Evolutionary conservation across 371 early-diverging fungal species (phyloP).

Genomic region (Mortierella polycephala): DNA sequence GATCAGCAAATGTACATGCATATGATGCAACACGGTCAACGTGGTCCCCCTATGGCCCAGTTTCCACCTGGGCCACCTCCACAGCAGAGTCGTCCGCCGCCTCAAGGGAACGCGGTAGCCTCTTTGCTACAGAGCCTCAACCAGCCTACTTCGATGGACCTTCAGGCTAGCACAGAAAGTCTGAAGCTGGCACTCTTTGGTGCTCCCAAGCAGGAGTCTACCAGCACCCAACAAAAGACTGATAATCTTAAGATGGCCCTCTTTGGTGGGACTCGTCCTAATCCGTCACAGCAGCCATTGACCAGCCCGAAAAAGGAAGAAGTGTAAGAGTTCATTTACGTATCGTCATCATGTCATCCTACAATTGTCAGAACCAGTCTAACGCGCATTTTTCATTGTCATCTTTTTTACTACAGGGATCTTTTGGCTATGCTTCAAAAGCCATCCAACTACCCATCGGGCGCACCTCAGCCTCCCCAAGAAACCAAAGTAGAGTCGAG

Average conservation of each 20-base stretch:
- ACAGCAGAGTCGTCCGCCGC: slow-evolving; percentile 25
- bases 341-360: background rate
- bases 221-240: slow-evolving; percentile 41
- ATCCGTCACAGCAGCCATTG: slow-evolving; percentile 26
- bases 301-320: slow-evolving; percentile 51
- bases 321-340: slow-evolving; percentile 15
- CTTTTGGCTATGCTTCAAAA: slow-evolving; percentile 44
- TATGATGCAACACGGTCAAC: slow-evolving; percentile 46
- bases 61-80: slow-evolving; percentile 23
- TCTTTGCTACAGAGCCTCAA: slow-evolving; percentile 50
- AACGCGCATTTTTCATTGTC: background rate
- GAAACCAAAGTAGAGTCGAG: slow-evolving; percentile 11
- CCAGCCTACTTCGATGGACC: slow-evolving; percentile 29
- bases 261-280: slow-evolving; percentile 44
- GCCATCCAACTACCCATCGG: slow-evolving; percentile 32
- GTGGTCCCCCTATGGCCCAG: slow-evolving; percentile 33
- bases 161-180: slow-evolving; percentile 53
- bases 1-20: slow-evolving; percentile 43
- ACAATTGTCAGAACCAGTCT: background rate
- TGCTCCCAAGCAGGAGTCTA: slow-evolving; percentile 31
- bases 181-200: slow-evolving; percentile 56
- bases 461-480: slow-evolving; percentile 13
- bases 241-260: slow-evolving; percentile 50
- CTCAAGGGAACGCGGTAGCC: slow-evolving; percentile 33
- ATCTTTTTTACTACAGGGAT: slow-evolving; percentile 12